phyloP scores from a whole-genome alignment of 2,329 filamentous ascomycete species.

The Microsporum canis region DNA sequence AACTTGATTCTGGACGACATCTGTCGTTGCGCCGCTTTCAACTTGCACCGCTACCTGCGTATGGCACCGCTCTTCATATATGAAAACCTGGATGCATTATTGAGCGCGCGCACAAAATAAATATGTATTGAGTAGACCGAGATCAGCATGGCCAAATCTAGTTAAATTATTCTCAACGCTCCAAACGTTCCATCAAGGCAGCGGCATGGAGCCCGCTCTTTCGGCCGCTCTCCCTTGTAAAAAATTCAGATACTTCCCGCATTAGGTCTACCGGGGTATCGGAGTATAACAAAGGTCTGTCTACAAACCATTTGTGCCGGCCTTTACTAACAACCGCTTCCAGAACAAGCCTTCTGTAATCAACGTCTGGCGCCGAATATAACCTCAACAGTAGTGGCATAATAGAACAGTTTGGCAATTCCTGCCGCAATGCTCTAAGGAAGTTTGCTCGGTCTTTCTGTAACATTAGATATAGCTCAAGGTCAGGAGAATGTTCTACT shows the following conservation, averaged over 20 bases:
- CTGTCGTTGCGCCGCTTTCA: no score
- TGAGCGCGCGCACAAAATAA: not conserved
- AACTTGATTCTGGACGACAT: no score
- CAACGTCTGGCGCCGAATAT: slow-evolving; percentile 6
- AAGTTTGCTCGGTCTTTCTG: slow-evolving; percentile 5
- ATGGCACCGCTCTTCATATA: no score
- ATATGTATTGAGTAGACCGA: not conserved
- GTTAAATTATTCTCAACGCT: not conserved
- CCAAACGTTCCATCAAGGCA: not conserved
- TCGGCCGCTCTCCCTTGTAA: not conserved
- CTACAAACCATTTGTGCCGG: slow-evolving; percentile 7
- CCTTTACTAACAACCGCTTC: slow-evolving; percentile 8
- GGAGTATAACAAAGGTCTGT: not conserved
- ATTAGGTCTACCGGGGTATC: not conserved
- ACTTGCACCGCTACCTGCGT: no score
- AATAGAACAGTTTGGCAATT: slow-evolving; percentile 2
- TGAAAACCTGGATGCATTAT: not conserved
- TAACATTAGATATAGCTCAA: not conserved
- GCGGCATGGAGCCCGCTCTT: slow-evolving; percentile 2
- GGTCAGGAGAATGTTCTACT: not conserved
- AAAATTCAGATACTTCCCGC: slow-evolving; percentile 3
- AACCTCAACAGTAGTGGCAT: not conserved
- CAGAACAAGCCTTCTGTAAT: slow-evolving; percentile 8
- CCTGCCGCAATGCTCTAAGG: not conserved
- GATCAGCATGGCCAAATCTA: not conserved